These are phyloP conservation scores for Pelargonium australe DNA, from an alignment of 441 rosid species.

Conservation along the genomic window DNA sequence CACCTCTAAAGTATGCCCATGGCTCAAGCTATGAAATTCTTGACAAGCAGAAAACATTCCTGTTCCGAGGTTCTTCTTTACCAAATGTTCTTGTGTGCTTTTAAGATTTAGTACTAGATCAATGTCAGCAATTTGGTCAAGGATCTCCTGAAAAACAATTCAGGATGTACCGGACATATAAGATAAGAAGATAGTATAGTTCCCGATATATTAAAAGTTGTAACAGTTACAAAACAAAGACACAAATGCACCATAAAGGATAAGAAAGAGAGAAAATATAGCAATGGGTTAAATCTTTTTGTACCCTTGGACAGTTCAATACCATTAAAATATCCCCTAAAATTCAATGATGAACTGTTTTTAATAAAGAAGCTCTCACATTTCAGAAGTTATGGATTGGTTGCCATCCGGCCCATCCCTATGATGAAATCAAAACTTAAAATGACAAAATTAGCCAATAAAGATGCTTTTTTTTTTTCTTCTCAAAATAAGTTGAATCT, in stretches of 20 bases:
- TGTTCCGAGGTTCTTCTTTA: slow-evolving; percentile 16
- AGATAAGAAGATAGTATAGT: background rate
- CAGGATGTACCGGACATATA: slow-evolving; percentile 7
- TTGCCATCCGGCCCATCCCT: too few species aligned
- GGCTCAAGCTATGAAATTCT: slow-evolving; percentile 26
- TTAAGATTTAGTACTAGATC: slow-evolving; percentile 80
- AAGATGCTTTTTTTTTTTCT: too few species aligned
- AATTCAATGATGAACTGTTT: too few species aligned
- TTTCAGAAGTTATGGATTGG: too few species aligned
- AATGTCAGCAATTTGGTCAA: slow-evolving; percentile 65
- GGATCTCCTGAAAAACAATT: slow-evolving; percentile 24
- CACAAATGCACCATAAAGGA: background rate
- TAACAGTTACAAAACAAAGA: background rate
- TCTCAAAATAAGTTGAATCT: too few species aligned
- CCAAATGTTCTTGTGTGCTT: slow-evolving; percentile 31
- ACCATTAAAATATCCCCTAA: too few species aligned
- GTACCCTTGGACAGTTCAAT: too few species aligned
- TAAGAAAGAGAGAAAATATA: background rate
- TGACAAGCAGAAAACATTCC: slow-evolving; percentile 24
- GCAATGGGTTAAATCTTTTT: background rate
- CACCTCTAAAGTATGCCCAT: slow-evolving; percentile 22
- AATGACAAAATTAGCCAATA: too few species aligned
- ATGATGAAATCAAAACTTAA: too few species aligned
- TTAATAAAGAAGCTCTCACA: background rate
- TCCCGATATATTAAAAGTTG: background rate